Percentiles rank a stretch among this genome's conserved stretches.
Conservation (phyloP, 495 filamentous ascomycete species). For the Thozetella sp. region DNA sequence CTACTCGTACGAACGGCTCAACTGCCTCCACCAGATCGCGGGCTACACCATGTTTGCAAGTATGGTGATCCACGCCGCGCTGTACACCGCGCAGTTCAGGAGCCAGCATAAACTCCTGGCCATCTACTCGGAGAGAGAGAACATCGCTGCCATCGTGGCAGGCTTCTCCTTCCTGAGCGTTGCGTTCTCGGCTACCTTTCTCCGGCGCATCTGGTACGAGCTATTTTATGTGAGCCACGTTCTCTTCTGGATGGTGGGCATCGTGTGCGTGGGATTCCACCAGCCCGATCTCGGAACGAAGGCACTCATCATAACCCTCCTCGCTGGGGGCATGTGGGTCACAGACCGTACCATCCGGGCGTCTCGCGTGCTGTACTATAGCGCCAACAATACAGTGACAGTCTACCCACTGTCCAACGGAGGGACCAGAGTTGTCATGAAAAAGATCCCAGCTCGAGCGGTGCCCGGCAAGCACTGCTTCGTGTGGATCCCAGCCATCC, state of each 20-base stretch:
- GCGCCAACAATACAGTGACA: constrained; percentile 55
- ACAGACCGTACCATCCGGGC: constrained; percentile 53
- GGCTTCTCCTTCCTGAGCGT: constrained; percentile 47
- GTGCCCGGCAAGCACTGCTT: constrained; percentile 62
- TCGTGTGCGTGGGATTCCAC: constrained; percentile 55
- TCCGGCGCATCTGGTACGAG: constrained; percentile 55
- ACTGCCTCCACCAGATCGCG: constrained; percentile 58
- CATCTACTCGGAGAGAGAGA: constrained; percentile 17
- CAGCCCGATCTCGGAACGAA: constrained; percentile 45
- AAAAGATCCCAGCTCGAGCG: constrained; percentile 42
- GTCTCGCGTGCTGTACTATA: constrained; percentile 46
- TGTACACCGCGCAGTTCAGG: constrained; percentile 44
- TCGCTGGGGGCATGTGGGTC: constrained; percentile 50
- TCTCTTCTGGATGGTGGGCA: constrained; percentile 46
- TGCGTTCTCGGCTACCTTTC: constrained; percentile 41
- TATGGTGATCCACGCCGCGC: constrained; percentile 41
- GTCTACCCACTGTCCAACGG: constrained; percentile 56
- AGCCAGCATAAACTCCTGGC: constrained; percentile 15
- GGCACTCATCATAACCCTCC: constrained; percentile 41
- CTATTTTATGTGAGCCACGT: constrained; percentile 61
- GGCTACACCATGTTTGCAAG: constrained; percentile 54
- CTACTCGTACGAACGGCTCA: constrained; percentile 63
- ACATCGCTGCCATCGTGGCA: constrained; percentile 45
- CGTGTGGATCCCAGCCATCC: constrained; percentile 60
- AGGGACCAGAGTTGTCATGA: constrained; percentile 56